phyloP scores from a whole-genome alignment of 495 filamentous ascomycete species.

The Beverwykella pulmonaria region DNA sequence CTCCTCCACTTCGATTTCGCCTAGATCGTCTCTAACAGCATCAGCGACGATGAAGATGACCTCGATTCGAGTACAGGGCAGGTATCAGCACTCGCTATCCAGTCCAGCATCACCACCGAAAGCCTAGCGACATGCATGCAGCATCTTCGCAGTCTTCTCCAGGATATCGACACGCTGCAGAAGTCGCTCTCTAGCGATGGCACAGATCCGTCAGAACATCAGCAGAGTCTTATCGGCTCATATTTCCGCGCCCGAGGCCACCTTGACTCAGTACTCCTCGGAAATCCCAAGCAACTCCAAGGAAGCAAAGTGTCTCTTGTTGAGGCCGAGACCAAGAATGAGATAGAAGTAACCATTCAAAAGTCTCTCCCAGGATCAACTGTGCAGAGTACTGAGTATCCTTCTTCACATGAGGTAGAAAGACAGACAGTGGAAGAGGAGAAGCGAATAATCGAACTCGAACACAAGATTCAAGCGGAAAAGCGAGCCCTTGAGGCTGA shows the following conservation, averaged over 20 bases:
- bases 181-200: conserved; percentile 7
- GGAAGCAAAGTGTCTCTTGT: neutral
- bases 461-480: neutral
- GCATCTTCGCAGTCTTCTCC: conserved; percentile 28
- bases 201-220: conserved; percentile 27
- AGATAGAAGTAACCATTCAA: neutral
- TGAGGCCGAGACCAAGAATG: neutral
- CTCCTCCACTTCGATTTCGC: neutral
- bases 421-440: conserved; percentile 17
- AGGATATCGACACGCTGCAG: conserved; percentile 27
- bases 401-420: neutral
- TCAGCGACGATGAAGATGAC: neutral
- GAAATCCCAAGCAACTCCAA: conserved; percentile 8
- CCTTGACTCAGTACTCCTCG: conserved; percentile 29
- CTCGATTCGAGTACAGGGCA: neutral
- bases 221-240: conserved; percentile 34
- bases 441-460: conserved; percentile 26
- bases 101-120: conserved; percentile 22
- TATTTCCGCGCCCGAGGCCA: conserved; percentile 31
- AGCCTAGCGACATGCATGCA: conserved; percentile 28
- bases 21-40: neutral
- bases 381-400: neutral
- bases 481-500: neutral
- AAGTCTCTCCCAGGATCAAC: neutral
- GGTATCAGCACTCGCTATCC: conserved; percentile 15